phyloP scores from a whole-genome alignment of 495 filamentous ascomycete genomes.

The Hypoxylon intermedium region DNA sequence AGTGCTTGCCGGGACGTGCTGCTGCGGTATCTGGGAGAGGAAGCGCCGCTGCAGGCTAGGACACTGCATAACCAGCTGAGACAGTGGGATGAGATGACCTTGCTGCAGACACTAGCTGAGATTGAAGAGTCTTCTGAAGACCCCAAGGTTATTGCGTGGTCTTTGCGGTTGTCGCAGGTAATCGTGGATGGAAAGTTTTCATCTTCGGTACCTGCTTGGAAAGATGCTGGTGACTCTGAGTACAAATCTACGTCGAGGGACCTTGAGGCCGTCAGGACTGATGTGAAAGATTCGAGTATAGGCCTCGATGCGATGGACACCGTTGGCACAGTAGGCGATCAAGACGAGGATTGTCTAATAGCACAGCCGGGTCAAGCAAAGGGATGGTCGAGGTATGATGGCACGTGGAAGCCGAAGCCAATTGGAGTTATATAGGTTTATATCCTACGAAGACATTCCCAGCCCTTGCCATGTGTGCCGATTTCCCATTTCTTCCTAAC shows the following conservation, averaged over 20 bases:
- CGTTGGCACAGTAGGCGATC: conserved; percentile 2
- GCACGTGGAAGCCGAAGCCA: conserved; percentile 66
- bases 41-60: conserved; percentile 8
- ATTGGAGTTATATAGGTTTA: conserved; percentile 60
- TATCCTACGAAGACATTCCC: background rate
- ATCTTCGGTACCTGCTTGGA: conserved; percentile 23
- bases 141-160: conserved; percentile 43
- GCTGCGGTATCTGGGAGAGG: conserved; percentile 37
- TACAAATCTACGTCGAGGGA: conserved; percentile 24
- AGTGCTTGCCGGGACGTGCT: conserved; percentile 36
- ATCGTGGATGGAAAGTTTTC: conserved; percentile 38
- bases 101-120: conserved; percentile 42
- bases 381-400: conserved; percentile 61
- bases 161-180: conserved; percentile 43
- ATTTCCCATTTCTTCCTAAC: no score
- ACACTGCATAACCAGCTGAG: conserved; percentile 30
- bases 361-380: conserved; percentile 28
- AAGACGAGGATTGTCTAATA: conserved; percentile 7
- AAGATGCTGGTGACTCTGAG: conserved; percentile 5
- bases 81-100: conserved; percentile 35
- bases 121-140: conserved; percentile 46
- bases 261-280: conserved; percentile 42
- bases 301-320: conserved; percentile 27
- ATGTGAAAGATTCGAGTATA: conserved; percentile 33
- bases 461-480: no score